Percentiles rank a stretch among this genome's conserved stretches.
phyloP scores from a whole-genome alignment of 805 yeast species.

The Torulaspora franciscae region DNA sequence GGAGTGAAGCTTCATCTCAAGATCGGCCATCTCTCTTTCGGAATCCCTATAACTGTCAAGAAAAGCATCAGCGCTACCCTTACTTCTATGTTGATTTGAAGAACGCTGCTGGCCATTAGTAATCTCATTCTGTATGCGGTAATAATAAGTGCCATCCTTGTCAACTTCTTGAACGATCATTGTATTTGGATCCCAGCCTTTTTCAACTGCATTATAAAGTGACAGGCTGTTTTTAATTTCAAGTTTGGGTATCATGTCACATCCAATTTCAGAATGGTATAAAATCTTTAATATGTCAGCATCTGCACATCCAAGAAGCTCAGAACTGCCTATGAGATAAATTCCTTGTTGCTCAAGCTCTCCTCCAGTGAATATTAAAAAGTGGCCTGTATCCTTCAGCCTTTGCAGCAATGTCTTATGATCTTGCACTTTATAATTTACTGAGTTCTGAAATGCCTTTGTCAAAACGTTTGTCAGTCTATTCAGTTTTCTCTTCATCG shows the following conservation, averaged over 20 bases:
- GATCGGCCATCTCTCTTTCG: slow-evolving; percentile 22
- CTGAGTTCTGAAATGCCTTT: slow-evolving; percentile 68
- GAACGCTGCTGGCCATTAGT: slow-evolving; percentile 10
- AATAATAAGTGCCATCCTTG: slow-evolving; percentile 27
- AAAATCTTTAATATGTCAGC: slow-evolving; percentile 43
- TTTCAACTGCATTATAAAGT: slow-evolving; percentile 24
- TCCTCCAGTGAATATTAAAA: slow-evolving; percentile 65
- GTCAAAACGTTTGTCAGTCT: slow-evolving; percentile 68
- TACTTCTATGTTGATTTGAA: slow-evolving; percentile 2
- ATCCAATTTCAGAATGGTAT: slow-evolving; percentile 48
- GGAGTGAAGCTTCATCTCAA: slow-evolving; percentile 30
- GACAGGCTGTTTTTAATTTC: slow-evolving; percentile 30
- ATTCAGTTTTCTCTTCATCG: slow-evolving; percentile 72
- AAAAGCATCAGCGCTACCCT: slow-evolving; percentile 11
- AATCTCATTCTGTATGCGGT: slow-evolving; percentile 18
- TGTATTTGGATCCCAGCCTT: slow-evolving; percentile 24
- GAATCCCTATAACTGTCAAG: slow-evolving; percentile 35
- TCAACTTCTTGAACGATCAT: slow-evolving; percentile 31
- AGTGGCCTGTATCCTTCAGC: slow-evolving; percentile 65
- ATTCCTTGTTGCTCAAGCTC: slow-evolving; percentile 68
- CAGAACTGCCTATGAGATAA: slow-evolving; percentile 69
- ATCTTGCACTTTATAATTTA: slow-evolving; percentile 52
- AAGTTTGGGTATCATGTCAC: slow-evolving; percentile 38
- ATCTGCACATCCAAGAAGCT: slow-evolving; percentile 37
- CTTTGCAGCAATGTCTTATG: slow-evolving; percentile 49